A percentile compares a stretch with the other conserved stretches of the same genome.
Evolutionary conservation across 805 yeast genomes (phyloP).

Genomic region (Sugiyamaella smithiae): DNA sequence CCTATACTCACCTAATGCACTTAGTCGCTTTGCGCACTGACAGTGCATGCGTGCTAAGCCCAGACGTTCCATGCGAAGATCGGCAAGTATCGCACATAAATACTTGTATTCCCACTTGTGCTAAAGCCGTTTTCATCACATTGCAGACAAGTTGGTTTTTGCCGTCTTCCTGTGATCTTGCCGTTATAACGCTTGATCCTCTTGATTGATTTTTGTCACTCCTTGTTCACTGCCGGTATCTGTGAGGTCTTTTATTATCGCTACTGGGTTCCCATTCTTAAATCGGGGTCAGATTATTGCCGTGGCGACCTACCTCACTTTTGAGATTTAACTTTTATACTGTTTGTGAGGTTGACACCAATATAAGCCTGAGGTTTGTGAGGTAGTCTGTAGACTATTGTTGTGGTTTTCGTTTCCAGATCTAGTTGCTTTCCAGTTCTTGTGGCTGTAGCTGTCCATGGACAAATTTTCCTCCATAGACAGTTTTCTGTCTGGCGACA

Average conservation of each 20-base stretch:
- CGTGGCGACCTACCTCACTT: neutral
- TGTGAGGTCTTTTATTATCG: too few relatives aligned
- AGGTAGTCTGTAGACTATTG: too few relatives aligned
- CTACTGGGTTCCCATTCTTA: neutral
- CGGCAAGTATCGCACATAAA: neutral
- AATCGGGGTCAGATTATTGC: conserved; percentile 2
- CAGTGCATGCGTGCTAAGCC: conserved; percentile 1
- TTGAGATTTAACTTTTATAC: too few relatives aligned
- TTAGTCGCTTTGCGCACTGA: neutral
- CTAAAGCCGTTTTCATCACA: too few relatives aligned
- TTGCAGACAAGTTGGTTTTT: too few relatives aligned
- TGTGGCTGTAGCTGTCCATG: neutral
- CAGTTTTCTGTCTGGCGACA: conserved; percentile 6
- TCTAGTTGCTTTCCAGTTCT: too few relatives aligned
- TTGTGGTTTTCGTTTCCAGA: too few relatives aligned
- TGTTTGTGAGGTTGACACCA: too few relatives aligned
- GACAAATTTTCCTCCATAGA: conserved; percentile 1
- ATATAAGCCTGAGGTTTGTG: too few relatives aligned
- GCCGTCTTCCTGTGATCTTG: neutral
- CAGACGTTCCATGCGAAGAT: conserved; percentile 4
- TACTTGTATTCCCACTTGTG: too few relatives aligned
- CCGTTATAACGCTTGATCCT: neutral
- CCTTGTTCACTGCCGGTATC: neutral
- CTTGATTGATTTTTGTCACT: neutral
- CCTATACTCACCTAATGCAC: too few relatives aligned